Evolutionary conservation across 2,329 filamentous ascomycete genomes (phyloP), one percentile per base, ranked within the genome.

Genomic region (Botryotinia calthae): DNA sequence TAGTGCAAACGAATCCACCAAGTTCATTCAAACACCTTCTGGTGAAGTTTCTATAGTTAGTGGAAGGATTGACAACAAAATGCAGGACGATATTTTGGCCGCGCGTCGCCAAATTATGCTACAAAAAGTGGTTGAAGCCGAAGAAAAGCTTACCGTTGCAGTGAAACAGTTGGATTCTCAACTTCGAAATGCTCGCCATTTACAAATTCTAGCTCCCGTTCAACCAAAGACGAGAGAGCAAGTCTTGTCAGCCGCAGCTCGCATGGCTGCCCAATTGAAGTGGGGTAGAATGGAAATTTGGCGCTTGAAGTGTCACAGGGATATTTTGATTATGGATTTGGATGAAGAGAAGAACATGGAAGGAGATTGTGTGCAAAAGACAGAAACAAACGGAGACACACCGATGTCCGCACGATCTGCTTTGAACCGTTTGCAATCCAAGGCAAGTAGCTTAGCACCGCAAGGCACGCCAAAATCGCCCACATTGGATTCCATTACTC

Each of bases 251-350:
- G 92, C 94, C 28, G 95, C 96, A 31, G 93, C 91, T 9, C 90
- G 92, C 12, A 91, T 97, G 83, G 90, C 95, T 72, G 94, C 94
- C 5, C 94, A 95, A 80, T 84, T 99, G 74, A 97, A 96, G 81
- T 98, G 95, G 95, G 90, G 91, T n/a, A 88, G 95, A 74, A 91
- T 97, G 81, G 94, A 97, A 76, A 96, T 98, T 31, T 98, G 95
- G 94, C 92, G 91, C 71, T 88, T 95, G 78, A 95, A 90, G 79
- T 98, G 95, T 76, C 95, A 99, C 81, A 90, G 91, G 59, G 95
- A 98, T 78, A 95, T 98, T 74, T 84, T 99, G 31, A 85, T 90
- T 8, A 87, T 94, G 82, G 96, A 99, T 80, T 84, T 98, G 14
- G 92, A 95, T 71, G 93, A 97, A 77, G 95, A 97, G 79, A 79